Conservation (phyloP, 352 stramenopile species). For the Globisporangium parvum region DNA sequence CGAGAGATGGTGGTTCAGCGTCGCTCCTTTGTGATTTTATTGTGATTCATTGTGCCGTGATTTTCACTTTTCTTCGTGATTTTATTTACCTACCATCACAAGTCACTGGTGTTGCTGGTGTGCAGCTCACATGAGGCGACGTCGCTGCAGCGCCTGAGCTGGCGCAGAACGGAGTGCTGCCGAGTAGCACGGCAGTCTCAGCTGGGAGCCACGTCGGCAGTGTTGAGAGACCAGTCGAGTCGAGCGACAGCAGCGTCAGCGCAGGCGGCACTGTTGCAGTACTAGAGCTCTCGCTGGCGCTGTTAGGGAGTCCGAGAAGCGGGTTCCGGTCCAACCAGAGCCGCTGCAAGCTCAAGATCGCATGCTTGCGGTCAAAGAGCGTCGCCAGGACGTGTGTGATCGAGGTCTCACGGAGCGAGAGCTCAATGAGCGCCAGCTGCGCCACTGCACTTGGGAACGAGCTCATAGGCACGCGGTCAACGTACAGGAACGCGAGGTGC, state of each 20-base stretch:
- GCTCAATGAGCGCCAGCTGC: background rate
- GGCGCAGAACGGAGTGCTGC: background rate
- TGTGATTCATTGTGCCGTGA: too few relatives aligned
- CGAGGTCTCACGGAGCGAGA: conserved; percentile 6
- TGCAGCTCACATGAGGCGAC: too few relatives aligned
- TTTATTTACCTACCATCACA: too few relatives aligned
- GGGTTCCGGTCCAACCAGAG: conserved; percentile 6
- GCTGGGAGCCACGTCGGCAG: background rate
- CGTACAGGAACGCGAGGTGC: conserved; percentile 3
- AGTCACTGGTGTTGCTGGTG: too few relatives aligned
- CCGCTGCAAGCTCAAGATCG: background rate
- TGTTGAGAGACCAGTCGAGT: conserved; percentile 1
- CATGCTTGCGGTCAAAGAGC: background rate
- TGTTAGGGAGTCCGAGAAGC: background rate
- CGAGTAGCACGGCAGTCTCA: background rate
- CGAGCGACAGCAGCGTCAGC: background rate
- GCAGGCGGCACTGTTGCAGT: too few relatives aligned
- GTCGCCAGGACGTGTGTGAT: background rate
- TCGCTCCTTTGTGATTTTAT: too few relatives aligned
- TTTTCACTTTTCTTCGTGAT: too few relatives aligned
- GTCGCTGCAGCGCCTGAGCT: too few relatives aligned
- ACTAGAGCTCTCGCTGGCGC: background rate
- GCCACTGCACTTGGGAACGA: background rate
- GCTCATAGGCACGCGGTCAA: background rate
- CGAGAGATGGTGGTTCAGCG: too few relatives aligned